Evolutionary conservation across 139 green algal species (phyloP).

Genomic region (Choricystis sp.): DNA sequence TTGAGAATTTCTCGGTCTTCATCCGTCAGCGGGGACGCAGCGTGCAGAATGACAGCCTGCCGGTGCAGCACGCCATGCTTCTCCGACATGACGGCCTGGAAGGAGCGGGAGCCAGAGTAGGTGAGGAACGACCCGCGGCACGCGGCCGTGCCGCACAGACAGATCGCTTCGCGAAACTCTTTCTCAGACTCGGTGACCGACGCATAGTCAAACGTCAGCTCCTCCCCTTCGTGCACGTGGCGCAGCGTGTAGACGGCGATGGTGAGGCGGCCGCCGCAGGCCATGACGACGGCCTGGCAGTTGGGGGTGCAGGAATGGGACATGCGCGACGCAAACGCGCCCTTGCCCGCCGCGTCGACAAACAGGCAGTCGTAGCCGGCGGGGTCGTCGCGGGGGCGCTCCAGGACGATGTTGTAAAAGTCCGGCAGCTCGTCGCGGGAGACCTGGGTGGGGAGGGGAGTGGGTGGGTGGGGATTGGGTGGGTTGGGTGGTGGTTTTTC

Average conservation of each 20-base stretch:
- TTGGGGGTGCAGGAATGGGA: constrained; percentile 90
- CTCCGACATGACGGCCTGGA: constrained; percentile 46
- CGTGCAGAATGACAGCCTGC: constrained; percentile 40
- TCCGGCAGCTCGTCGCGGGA: constrained; percentile 61
- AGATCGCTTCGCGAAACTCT: constrained; percentile 70
- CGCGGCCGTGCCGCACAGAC: constrained; percentile 50
- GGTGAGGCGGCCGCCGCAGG: constrained; percentile 48
- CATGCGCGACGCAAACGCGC: constrained; percentile 68
- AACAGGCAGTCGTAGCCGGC: constrained; percentile 64
- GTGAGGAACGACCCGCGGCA: constrained; percentile 71
- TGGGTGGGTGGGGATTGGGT: background rate
- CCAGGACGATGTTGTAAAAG: constrained; percentile 79
- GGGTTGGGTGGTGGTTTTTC: too few species aligned
- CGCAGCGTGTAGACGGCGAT: constrained; percentile 74
- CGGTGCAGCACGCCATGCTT: constrained; percentile 68
- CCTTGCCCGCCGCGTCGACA: constrained; percentile 80
- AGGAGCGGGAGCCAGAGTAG: constrained; percentile 56
- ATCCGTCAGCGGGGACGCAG: constrained; percentile 17
- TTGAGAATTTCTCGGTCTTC: constrained; percentile 36
- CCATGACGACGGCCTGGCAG: constrained; percentile 64
- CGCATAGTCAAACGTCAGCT: constrained; percentile 81
- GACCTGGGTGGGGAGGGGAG: constrained; percentile 14
- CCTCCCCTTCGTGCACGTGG: constrained; percentile 43
- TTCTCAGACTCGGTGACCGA: constrained; percentile 69
- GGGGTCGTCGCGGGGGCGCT: constrained; percentile 32